Evolutionary conservation across 192 early-diverging fungal species (phyloP).

Genomic region (Mortierella claussenii): DNA sequence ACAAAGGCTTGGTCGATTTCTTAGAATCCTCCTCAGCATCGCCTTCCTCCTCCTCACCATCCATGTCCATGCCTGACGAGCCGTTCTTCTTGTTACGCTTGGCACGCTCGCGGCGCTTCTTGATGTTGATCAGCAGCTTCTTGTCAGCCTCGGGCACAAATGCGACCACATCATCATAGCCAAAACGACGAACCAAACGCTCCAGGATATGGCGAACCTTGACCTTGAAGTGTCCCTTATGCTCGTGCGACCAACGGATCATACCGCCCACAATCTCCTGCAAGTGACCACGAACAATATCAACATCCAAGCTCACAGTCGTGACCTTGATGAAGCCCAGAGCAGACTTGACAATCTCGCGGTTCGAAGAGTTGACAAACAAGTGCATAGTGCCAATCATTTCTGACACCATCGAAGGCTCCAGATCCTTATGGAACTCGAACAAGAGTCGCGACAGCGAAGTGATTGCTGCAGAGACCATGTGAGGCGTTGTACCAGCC

Average conservation of each 20-base stretch:
- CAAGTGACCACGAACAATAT: conserved; percentile 77
- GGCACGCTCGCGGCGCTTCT: conserved; percentile 85
- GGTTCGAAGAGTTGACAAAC: conserved; percentile 82
- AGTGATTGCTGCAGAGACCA: conserved; percentile 92
- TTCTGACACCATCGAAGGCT: conserved; percentile 71
- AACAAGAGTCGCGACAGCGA: conserved; percentile 88
- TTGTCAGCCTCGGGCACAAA: conserved; percentile 87
- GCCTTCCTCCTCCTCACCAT: conserved; percentile 59
- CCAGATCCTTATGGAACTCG: conserved; percentile 87
- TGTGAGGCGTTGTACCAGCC: conserved; percentile 88
- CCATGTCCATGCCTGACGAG: conserved; percentile 49
- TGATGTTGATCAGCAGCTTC: conserved; percentile 92
- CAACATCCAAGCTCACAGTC: conserved; percentile 79
- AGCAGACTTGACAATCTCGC: conserved; percentile 92
- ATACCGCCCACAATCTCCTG: conserved; percentile 77
- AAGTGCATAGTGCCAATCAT: conserved; percentile 83
- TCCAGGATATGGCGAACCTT: conserved; percentile 95
- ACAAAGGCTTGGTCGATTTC: conserved; percentile 58
- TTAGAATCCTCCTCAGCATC: conserved; percentile 58
- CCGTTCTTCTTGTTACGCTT: conserved; percentile 77
- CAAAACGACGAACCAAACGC: conserved; percentile 87
- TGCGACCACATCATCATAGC: conserved; percentile 80
- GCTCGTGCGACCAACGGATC: conserved; percentile 85
- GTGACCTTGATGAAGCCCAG: conserved; percentile 96
- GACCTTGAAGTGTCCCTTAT: conserved; percentile 89